Base-by-base conservation (phyloP, 1,284 basidiomycete genomes). In the Apiotrichum porosum region DNA sequence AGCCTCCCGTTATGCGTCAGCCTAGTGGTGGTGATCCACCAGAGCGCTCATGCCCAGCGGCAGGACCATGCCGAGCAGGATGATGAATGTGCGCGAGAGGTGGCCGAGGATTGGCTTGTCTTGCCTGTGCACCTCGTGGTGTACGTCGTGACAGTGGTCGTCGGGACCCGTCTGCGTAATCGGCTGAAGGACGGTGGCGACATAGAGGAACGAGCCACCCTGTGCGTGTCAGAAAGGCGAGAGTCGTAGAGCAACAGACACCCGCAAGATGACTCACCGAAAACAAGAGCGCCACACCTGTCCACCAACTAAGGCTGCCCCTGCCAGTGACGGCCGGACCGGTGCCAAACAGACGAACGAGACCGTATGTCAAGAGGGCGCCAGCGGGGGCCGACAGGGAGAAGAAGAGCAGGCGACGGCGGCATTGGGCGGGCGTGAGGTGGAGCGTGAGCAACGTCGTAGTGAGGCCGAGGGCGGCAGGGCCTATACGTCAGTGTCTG, bases 201-300 rank as follows among this genome's bases (percentile, higher is more conserved):
- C 92, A 66, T 93, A 97, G 24, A 97, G 76, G 72, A 97, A 97
- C 1, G 89, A 91, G 14, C 92, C 92, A 32, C 89, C 93, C 89
- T 91, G 54, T n/a, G 35, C 26, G 32, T 4, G 44, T 48, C 40
- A 54, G 49, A 23, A 26, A 22, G n/a, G 10, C 13, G 13, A 28
- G 26, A 28, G 26, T 28, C 22, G 18, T 14, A 6, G 13, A 18
- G 28, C 9, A 10, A 19, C 22, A 32, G 4, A 32, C 10, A 15
- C 3, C 33, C 6, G 23, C 15, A 28, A 43, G 22, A 23, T 3
- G 10, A 63, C 69, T 60, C 42, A 73, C 71, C 14, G 72, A 73
- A 60, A 74, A 74, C 15, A 73, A 58, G 17, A 74, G 56, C 3
- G 69, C 69, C 3, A 68, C 66, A 6, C 88, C 89, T 0, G 86